Evolutionary conservation across 164 flowering plant species (phyloP), one percentile per base, ranked within the genome.

Genomic region (Santalum album): DNA sequence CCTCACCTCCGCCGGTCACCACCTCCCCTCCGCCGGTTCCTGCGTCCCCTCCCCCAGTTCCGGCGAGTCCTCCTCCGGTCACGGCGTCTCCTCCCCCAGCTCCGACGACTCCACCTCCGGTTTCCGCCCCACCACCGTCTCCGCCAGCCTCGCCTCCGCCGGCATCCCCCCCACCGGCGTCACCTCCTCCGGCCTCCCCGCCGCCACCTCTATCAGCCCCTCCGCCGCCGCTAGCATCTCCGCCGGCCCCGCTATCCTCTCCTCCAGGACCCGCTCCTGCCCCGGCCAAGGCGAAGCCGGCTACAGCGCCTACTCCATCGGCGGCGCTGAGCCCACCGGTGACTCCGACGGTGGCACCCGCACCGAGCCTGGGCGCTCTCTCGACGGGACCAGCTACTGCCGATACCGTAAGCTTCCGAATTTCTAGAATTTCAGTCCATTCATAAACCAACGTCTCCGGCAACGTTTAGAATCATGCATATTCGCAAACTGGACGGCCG

Each of bases 281-380:
- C 14, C 63, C 67, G 3, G 49, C 65, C 34, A 29, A 29, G 34
- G 34, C 34, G 34, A 29, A 29, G 15, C 56, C 72, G 1, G 47
- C 75, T 12, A 58, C 66, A 6, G 54, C 59, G 1, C 6, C 65
- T 4, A 26, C 72, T 3, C 75, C 79, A 17, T 50, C 58, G 14
- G 44, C 65, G 9, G n/a, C 18, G n/a, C 42, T 60, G 12, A 57
- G 66, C 0, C 58, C 72, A 0, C 56, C 56, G 1, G 57, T 67
- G 1, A 12, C 68, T 1, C 75, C 75, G 14, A 67, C 72, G 25
- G 66, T 64, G 3, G 68, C 63, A n/a, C 76, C 79, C 0, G 76
- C 70, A 12, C 81, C 78, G 1, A 59, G 66, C 67, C 42, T 38
- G 15, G 17, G 17, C 17, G 42, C 42, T 3, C 12, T 14, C 42